These are phyloP conservation scores for Nothophoma quercina DNA, from an alignment of 2,329 filamentous ascomycete species.

Conservation along the genomic window DNA sequence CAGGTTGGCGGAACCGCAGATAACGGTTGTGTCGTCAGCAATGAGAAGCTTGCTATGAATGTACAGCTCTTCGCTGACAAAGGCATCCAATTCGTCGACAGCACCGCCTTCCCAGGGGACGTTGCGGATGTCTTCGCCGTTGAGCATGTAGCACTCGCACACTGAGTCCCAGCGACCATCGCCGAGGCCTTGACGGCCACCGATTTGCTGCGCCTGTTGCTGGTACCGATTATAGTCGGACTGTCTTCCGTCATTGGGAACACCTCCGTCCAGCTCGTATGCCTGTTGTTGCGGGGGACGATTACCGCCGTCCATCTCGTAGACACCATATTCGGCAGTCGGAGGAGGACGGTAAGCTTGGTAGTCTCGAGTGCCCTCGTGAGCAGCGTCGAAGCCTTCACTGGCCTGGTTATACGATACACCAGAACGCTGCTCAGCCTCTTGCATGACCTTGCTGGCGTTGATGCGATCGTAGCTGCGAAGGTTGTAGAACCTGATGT, in stretches of 20 bases:
- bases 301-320: constrained; percentile 40
- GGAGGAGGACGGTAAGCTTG: constrained; percentile 45
- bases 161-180: constrained; percentile 76
- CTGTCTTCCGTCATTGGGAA: constrained; percentile 27
- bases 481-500: constrained; percentile 86
- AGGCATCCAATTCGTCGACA: constrained; percentile 66
- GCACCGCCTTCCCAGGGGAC: constrained; percentile 66
- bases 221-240: constrained; percentile 75
- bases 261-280: constrained; percentile 31
- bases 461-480: constrained; percentile 87
- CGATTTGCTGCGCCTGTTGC: constrained; percentile 65
- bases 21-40: constrained; percentile 80
- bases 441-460: constrained; percentile 66
- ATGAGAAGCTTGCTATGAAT: constrained; percentile 77
- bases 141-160: constrained; percentile 82
- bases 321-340: constrained; percentile 48
- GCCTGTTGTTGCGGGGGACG: constrained; percentile 26
- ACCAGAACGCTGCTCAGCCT: constrained; percentile 68
- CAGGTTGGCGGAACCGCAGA: constrained; percentile 78
- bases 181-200: constrained; percentile 54
- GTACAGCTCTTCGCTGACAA: constrained; percentile 69
- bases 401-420: constrained; percentile 73
- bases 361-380: constrained; percentile 51
- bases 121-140: constrained; percentile 72
- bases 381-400: constrained; percentile 66